Evolutionary conservation across 345 rosid species (phyloP), one percentile per base, ranked within the genome.

Genomic region (Kernera saxatilis): DNA sequence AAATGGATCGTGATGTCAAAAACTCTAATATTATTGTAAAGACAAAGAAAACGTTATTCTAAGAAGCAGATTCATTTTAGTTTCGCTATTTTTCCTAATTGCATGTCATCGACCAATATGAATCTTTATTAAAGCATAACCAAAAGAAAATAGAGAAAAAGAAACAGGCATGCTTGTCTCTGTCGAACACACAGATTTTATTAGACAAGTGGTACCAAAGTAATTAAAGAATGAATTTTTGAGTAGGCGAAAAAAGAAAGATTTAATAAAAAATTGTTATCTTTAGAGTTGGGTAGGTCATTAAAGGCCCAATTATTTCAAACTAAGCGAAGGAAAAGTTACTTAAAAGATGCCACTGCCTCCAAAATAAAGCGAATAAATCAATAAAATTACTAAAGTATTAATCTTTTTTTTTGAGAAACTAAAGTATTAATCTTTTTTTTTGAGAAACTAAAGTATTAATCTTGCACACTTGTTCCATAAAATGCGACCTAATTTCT

Each of bases 251-350:
- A 75, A 58, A 26, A 1, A 17, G 14, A 45, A 11, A 54, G 10
- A 25, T 26, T 15, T 29, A 12, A 27, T 49, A 48, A 25, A 60
- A 37, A 23, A 10, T 54, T 37, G 6, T 69, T 32, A n/a, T 22
- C 39, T 58, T 50, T 4, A 18, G 32, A 26, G 65, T 25, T 75
- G 74, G 74, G 65, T 69, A 62, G 75, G 60, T 43, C 54, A 76
- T 2, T 63, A 63, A 69, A 76, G 70, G 3, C 26, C 61, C 79
- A 76, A 76, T 76, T 44, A 76, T 69, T 69, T 63, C 60, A 69
- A 75, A 76, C 61, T 62, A 54, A 63, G 52, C 44, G 3, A 44
- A 52, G 64, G 54, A 61, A n/a, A n/a, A n/a, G 59, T 13, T 41
- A 46, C 66, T 52, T 35, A 51, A 67, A 72, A 51, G 67, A 58